Evolutionary conservation across 1,284 basidiomycete species (phyloP).

Genomic region (Acaromyces ingoldii): DNA sequence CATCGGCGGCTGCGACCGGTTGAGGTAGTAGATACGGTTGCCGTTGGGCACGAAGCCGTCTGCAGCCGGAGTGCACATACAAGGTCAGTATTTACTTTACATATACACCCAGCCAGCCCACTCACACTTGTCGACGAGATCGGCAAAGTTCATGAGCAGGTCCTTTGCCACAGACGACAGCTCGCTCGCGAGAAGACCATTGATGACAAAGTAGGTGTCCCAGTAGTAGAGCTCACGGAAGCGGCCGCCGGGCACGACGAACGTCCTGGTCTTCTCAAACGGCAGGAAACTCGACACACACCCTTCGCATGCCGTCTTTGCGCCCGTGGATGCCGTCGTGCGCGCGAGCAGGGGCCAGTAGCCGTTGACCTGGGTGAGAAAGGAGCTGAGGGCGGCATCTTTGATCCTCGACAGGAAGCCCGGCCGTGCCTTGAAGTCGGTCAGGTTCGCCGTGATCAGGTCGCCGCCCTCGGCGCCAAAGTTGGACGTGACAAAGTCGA

Average conservation of each 20-base stretch:
- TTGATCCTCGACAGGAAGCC: constrained; percentile 68
- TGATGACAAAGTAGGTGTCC: constrained; percentile 33
- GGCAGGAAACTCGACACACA: constrained; percentile 82
- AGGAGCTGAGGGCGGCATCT: constrained; percentile 68
- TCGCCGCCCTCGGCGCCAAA: constrained; percentile 82
- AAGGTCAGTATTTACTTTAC: too few species aligned
- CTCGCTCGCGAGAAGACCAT: constrained; percentile 73
- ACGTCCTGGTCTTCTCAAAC: constrained; percentile 68
- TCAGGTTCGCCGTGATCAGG: constrained; percentile 60
- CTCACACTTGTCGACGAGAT: constrained; percentile 94
- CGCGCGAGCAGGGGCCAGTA: constrained; percentile 77
- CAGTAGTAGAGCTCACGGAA: constrained; percentile 57
- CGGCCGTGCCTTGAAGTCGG: constrained; percentile 64
- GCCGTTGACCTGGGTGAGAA: constrained; percentile 69
- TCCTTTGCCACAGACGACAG: constrained; percentile 68
- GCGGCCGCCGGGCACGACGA: constrained; percentile 77
- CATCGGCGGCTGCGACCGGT: constrained; percentile 83
- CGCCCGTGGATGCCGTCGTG: constrained; percentile 68
- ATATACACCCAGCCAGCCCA: too few species aligned
- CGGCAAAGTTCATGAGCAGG: constrained; percentile 54
- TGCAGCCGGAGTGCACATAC: too few species aligned
- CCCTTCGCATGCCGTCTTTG: constrained; percentile 53
- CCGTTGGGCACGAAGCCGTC: constrained; percentile 92
- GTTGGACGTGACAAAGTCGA: constrained; percentile 68
- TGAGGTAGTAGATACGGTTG: constrained; percentile 72